Evolutionary conservation across 208 protist genomes (phyloP).

Genomic region (Balamuthia mandrillaris): DNA sequence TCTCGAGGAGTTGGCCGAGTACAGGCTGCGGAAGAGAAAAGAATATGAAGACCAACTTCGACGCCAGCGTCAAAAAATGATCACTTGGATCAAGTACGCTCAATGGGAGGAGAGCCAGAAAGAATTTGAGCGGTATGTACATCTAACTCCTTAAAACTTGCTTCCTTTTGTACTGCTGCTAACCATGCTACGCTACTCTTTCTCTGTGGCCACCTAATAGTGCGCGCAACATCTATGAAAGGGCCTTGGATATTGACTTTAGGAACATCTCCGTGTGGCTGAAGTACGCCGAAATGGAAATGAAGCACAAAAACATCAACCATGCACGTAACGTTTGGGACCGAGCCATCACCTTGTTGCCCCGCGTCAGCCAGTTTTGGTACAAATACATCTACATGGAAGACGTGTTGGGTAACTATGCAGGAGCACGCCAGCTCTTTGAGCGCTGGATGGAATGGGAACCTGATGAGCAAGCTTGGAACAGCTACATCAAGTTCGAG

Average conservation of each 20-base stretch:
- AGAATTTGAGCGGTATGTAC: conserved; percentile 77
- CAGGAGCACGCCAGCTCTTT: conserved; percentile 84
- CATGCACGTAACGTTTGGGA: conserved; percentile 94
- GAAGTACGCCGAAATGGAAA: conserved; percentile 98
- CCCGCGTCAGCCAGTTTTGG: conserved; percentile 93
- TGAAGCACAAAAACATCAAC: conserved; percentile 90
- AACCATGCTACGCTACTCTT: no score
- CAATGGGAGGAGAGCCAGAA: conserved; percentile 94
- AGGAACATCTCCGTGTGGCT: conserved; percentile 86
- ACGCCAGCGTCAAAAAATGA: conserved; percentile 74
- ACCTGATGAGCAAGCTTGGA: conserved; percentile 84
- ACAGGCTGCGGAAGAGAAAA: conserved; percentile 84
- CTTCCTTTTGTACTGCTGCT: not conserved
- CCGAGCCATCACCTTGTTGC: conserved; percentile 90
- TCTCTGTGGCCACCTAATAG: conserved; percentile 36
- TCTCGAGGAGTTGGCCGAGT: conserved; percentile 88
- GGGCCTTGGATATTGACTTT: conserved; percentile 86
- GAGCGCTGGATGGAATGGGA: conserved; percentile 92
- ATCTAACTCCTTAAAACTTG: not conserved
- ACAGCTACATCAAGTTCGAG: conserved; percentile 89
- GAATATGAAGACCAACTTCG: conserved; percentile 90
- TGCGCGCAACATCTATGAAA: conserved; percentile 92
- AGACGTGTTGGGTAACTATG: conserved; percentile 89
- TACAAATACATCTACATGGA: conserved; percentile 90
- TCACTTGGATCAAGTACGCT: conserved; percentile 93